Evolutionary conservation across 306 rosid genomes (phyloP).

Genomic region (Citrullus amarus): DNA sequence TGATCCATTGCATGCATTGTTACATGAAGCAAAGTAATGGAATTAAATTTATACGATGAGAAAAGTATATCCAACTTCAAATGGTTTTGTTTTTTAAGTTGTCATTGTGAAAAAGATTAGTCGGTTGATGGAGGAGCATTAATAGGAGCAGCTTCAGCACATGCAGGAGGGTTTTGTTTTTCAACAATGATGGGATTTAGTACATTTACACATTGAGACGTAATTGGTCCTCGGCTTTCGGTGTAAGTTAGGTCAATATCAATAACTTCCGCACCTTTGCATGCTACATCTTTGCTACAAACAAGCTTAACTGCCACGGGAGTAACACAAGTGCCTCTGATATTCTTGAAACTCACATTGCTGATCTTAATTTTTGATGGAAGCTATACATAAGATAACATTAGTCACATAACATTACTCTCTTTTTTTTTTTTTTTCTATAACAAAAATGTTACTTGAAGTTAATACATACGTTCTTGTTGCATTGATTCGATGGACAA

Average conservation of each 20-base stretch:
- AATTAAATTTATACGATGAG: too few species aligned
- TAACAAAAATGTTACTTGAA: too few species aligned
- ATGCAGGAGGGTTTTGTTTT: neutral
- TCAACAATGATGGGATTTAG: neutral
- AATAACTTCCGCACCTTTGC: neutral
- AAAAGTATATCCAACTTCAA: too few species aligned
- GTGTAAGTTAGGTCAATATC: neutral
- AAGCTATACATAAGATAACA: neutral
- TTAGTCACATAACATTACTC: too few species aligned
- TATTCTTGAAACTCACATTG: neutral
- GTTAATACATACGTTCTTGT: neutral
- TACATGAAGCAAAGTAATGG: too few species aligned
- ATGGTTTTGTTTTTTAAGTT: too few species aligned
- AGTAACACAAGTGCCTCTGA: neutral
- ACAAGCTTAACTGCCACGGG: neutral
- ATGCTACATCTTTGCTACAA: neutral
- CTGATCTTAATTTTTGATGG: neutral
- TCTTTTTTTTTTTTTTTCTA: too few species aligned
- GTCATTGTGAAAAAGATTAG: too few species aligned
- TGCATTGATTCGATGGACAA: constrained; percentile 35
- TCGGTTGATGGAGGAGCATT: neutral
- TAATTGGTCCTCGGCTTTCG: neutral
- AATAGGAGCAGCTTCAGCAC: neutral
- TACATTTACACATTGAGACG: too few species aligned
- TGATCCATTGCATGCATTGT: too few species aligned